Evolutionary conservation across 768 basidiomycete species (phyloP), one percentile per base, ranked within the genome.

Genomic region (Podaxis sp.): DNA sequence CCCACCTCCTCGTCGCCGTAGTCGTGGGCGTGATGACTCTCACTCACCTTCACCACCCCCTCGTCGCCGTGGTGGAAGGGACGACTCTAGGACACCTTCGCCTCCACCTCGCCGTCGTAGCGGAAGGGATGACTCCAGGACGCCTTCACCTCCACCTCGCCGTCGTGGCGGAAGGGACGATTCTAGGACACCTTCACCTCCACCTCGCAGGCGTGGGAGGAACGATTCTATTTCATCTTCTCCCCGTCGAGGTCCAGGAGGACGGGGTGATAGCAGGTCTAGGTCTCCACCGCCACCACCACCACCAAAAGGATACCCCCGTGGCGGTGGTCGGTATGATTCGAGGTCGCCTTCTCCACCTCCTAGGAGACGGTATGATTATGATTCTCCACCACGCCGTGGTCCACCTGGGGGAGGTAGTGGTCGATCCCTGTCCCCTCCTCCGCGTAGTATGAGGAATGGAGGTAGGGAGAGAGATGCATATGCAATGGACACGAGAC

Each of bases 151-250:
- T 24, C 66, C 65, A 26, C 64, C 65, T 26, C 68, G 52, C 12
- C 41, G 66, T 20, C 63, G 44, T 46, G 13, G 46, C 4, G 20
- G 49, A 8, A 66, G 65, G 13, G 53, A 55, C 33, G 60, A 37
- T 28, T 62, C 67, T 26, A 50, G 58, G 41, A 37, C 71, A n/a
- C 68, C 58, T 13, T 68, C 69, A n/a, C 68, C 68, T 33, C 64
- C 69, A 33, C 69, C 68, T 2, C 68, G 69, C 54, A 70, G 67
- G 40, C 48, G 49, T 56, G 49, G 65, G 64, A 58, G 71, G 68
- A 13, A 58, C 58, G 53, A 60, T 57, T 64, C 66, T 46, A 66
- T 24, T 12, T 37, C 41, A 37, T 6, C 44, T 64, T 30, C 52
- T 13, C 54, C 53, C 26, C 68, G 44, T 22, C 54, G 61, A 49